Evolutionary conservation across 306 rosid genomes (phyloP), one percentile per base, ranked within the genome.

Genomic region (Lathyrus aphaca): DNA sequence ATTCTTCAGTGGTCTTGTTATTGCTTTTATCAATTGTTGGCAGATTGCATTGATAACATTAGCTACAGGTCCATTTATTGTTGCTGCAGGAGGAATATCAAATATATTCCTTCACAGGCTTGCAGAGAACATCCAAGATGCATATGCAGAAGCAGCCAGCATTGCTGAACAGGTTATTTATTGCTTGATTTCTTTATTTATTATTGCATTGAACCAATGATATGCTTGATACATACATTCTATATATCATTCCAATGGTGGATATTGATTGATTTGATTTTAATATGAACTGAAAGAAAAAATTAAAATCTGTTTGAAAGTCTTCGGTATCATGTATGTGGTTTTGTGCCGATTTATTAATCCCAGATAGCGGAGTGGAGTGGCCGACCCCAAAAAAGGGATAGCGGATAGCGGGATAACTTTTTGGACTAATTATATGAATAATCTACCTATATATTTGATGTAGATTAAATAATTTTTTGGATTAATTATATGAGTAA

Each of bases 131-230:
- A 95, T 95, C 78, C 99, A 95, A 83, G 99, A 95, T 82, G 99
- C 99, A 53, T 95, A 95, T 84, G 99, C 99, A 40, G 99, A 95
- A 87, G 99, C 99, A 60, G 99, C 99, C 67, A 89, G 97, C 84
- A 88, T 95, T 79, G 99, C 99, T 17, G 99, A 95, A 80, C 99
- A 95, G 99, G 99, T 94, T 72, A n/a, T 71, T 59, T 67, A n/a
- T 71, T 23, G 72, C 46, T 65, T 43, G 35, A 44, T 4, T n/a
- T 54, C 64, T 74, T 59, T 18, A 29, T 38, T 54, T 57, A 45
- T 77, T 45, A 39, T 58, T 58, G 21, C 46, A 13, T 56, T 56
- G 71, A 59, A 43, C 59, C 38, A 37, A 53, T 48, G 32, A 57
- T 27, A 10, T 77, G 30, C 73, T 64, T 35, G 64, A 64, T 38